phyloP scores from a whole-genome alignment of 805 yeast genomes.

The Candida corydali region DNA sequence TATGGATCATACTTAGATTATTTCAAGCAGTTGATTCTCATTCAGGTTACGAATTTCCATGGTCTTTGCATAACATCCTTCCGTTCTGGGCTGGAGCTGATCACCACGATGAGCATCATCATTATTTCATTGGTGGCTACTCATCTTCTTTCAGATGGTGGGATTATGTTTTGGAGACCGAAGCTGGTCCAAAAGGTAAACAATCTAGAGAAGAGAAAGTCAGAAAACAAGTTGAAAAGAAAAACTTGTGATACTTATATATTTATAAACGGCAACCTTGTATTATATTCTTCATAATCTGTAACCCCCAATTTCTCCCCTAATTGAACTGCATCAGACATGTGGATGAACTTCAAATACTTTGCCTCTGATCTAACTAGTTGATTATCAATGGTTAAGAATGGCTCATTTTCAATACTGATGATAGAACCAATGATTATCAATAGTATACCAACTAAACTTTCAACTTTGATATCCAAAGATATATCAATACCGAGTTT shows the following conservation, averaged over 20 bases:
- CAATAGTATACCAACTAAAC: constrained; percentile 43
- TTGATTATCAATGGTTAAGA: constrained; percentile 22
- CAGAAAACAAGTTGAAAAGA: constrained; percentile 39
- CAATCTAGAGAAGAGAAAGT: constrained; percentile 41
- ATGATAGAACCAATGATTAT: constrained; percentile 36
- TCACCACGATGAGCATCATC: constrained; percentile 60
- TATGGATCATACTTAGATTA: constrained; percentile 51
- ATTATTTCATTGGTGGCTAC: constrained; percentile 55
- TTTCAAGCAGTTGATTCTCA: constrained; percentile 61
- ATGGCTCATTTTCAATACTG: constrained; percentile 21
- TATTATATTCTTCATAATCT: constrained; percentile 45
- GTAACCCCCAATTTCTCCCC: constrained; percentile 45
- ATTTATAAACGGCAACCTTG: constrained; percentile 51
- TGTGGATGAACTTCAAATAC: constrained; percentile 44
- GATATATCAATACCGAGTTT: constrained; percentile 36
- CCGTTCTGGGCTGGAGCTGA: constrained; percentile 68
- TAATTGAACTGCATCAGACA: constrained; percentile 43
- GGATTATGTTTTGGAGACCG: constrained; percentile 50
- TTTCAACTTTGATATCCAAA: constrained; percentile 48
- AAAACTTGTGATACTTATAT: constrained; percentile 35
- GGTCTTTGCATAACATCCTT: constrained; percentile 52
- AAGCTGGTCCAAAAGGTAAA: constrained; percentile 54
- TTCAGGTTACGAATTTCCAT: constrained; percentile 60
- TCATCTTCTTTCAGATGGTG: constrained; percentile 59
- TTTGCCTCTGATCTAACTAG: constrained; percentile 23